These are phyloP conservation scores for Dendrobium officinale DNA, from an alignment of 106 monocot species.

Conservation along the genomic window DNA sequence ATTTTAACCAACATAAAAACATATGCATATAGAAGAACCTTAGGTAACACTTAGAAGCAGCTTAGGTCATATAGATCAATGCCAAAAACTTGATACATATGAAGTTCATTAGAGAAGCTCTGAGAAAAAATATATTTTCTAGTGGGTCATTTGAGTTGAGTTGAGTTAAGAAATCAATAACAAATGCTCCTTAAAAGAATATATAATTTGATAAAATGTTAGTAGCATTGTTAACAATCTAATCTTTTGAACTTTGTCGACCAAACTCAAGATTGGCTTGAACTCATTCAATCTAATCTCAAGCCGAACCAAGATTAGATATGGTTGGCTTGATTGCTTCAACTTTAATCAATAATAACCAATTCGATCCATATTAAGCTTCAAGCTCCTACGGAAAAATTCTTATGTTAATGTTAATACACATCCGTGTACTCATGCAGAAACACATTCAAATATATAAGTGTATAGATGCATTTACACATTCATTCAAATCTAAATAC, in stretches of 20 bases:
- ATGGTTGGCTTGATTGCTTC: neutral
- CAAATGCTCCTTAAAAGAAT: neutral
- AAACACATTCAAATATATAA: no score
- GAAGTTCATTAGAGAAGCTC: neutral
- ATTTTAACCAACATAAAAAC: neutral
- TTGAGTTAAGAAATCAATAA: neutral
- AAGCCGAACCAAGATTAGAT: neutral
- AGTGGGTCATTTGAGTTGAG: neutral
- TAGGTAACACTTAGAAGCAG: neutral
- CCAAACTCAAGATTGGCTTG: neutral
- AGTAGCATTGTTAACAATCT: neutral
- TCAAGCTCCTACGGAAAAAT: no score
- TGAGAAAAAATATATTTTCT: neutral
- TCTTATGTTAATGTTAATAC: no score
- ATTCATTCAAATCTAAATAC: no score
- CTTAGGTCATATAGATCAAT: neutral
- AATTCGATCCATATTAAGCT: no score
- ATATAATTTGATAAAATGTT: neutral
- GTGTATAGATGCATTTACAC: no score
- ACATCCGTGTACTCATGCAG: no score
- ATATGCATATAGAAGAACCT: neutral
- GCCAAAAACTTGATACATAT: neutral
- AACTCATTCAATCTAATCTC: neutral
- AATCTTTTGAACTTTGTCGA: neutral
- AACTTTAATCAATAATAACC: no score